phyloP scores from a whole-genome alignment of 192 early-diverging fungal genomes.

The Backusella parvicylindrica region DNA sequence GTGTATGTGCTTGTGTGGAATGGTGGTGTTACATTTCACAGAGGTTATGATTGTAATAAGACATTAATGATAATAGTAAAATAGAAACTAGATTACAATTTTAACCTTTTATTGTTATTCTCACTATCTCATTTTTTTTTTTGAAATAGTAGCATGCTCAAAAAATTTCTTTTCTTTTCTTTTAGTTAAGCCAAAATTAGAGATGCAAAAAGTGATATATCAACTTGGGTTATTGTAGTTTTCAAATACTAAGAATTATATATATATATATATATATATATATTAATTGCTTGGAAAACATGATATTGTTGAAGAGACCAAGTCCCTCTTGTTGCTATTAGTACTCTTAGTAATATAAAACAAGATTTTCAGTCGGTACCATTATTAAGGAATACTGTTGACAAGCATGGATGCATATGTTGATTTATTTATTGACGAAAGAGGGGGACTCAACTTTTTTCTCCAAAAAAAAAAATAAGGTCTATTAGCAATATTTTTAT shows the following conservation, averaged over 20 bases:
- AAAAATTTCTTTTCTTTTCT: no score
- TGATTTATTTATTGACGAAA: not conserved
- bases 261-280: no score
- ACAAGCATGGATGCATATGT: not conserved
- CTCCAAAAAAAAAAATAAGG: not conserved
- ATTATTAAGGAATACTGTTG: not conserved
- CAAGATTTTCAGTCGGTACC: not conserved
- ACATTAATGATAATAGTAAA: not conserved
- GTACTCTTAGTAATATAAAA: not conserved
- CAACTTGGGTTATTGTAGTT: not conserved
- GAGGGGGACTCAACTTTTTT: not conserved
- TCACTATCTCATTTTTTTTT: not conserved
- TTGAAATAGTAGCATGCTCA: not conserved
- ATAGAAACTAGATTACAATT: not conserved
- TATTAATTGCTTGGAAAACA: no score
- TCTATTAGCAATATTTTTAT: not conserved
- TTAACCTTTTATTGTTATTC: not conserved
- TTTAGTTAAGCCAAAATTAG: not conserved
- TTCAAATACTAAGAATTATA: not conserved
- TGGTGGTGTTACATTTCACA: not conserved
- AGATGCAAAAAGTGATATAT: not conserved
- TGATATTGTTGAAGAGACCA: not conserved
- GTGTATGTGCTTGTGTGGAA: not conserved
- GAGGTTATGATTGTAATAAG: not conserved
- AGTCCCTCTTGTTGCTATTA: not conserved